Evolutionary conservation across 371 early-diverging fungal species (phyloP).

Genomic region (Apophysomyces sp.): DNA sequence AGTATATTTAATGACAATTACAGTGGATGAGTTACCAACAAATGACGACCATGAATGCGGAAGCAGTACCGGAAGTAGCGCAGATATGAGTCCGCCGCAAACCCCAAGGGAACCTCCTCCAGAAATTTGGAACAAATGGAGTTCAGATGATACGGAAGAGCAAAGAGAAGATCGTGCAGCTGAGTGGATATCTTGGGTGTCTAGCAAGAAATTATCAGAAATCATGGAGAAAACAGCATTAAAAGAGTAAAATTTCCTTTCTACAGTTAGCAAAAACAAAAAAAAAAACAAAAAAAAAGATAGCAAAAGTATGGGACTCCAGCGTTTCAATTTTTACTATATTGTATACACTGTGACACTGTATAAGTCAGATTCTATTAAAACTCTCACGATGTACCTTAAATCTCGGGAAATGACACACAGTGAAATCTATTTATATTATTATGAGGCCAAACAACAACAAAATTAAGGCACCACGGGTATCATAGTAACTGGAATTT

Average conservation of each 20-base stretch:
- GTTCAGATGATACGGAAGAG: conserved; percentile 6
- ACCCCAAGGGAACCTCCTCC: background rate
- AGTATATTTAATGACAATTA: background rate
- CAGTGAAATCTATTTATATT: too few relatives aligned
- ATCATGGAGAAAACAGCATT: background rate
- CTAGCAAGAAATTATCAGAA: background rate
- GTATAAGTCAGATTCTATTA: too few relatives aligned
- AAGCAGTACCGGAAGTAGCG: background rate
- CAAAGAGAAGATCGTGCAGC: conserved; percentile 4
- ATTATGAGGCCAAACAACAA: too few relatives aligned
- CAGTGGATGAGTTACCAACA: background rate
- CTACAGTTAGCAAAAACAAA: too few relatives aligned
- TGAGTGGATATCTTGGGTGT: conserved; percentile 22
- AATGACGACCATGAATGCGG: background rate
- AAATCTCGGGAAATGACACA: too few relatives aligned
- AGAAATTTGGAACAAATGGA: background rate
- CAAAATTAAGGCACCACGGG: too few relatives aligned
- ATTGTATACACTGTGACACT: too few relatives aligned
- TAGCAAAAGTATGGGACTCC: background rate
- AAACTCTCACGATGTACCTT: too few relatives aligned
- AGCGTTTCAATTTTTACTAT: too few relatives aligned
- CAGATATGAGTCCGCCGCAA: background rate
- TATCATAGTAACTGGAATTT: too few relatives aligned
- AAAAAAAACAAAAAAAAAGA: background rate
- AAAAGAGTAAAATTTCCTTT: background rate